These are phyloP conservation scores for Xylaria flabelliformis DNA, from an alignment of 495 filamentous ascomycete species.

Conservation along the genomic window DNA sequence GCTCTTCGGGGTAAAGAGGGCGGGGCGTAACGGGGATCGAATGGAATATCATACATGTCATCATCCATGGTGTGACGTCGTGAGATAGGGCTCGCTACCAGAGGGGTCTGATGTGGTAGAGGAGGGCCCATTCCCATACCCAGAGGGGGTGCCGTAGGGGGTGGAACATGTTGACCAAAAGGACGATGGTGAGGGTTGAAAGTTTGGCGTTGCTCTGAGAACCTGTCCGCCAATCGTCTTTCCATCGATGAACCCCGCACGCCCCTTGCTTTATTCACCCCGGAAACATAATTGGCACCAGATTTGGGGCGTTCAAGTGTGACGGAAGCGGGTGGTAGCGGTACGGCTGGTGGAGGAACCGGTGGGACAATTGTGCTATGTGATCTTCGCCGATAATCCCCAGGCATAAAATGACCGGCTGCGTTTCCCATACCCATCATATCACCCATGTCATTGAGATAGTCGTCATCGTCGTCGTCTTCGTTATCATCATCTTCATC, in stretches of 20 bases:
- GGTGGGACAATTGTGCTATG: constrained; percentile 48
- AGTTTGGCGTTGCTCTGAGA: constrained; percentile 44
- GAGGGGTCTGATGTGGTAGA: constrained; percentile 31
- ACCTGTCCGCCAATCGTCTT: constrained; percentile 51
- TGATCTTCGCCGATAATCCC: constrained; percentile 53
- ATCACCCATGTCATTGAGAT: constrained; percentile 47
- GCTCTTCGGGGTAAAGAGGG: constrained; percentile 33
- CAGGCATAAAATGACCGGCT: constrained; percentile 52
- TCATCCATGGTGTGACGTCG: constrained; percentile 52
- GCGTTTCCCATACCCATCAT: constrained; percentile 48
- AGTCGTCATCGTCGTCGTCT: constrained; percentile 49
- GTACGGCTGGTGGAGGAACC: constrained; percentile 45
- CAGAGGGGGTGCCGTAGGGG: constrained; percentile 36
- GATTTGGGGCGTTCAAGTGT: constrained; percentile 45
- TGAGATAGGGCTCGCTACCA: constrained; percentile 34
- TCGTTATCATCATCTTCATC: constrained; percentile 48
- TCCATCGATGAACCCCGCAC: constrained; percentile 50
- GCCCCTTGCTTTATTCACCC: constrained; percentile 41
- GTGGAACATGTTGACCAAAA: constrained; percentile 39
- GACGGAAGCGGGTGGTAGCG: constrained; percentile 39
- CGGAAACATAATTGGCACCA: constrained; percentile 46
- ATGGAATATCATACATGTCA: constrained; percentile 45
- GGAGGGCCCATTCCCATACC: constrained; percentile 45
- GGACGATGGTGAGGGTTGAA: constrained; percentile 34
- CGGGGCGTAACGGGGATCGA: constrained; percentile 26